These are phyloP conservation scores for Umbelopsis isabellina DNA, from an alignment of 192 early-diverging fungal species.

Conservation along the genomic window DNA sequence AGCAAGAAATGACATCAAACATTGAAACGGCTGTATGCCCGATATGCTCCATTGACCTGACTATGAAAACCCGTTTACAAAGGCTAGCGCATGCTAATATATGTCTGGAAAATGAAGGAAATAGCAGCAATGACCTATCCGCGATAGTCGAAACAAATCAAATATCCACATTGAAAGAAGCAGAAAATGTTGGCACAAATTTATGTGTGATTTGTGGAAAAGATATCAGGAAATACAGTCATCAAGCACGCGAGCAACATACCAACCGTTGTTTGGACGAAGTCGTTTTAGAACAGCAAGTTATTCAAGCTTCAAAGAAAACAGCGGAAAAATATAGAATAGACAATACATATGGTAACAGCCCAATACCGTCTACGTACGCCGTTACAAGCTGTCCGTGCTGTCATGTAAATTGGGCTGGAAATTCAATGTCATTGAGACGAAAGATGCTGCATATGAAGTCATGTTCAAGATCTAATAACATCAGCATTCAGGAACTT, in stretches of 20 bases:
- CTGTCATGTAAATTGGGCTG: not conserved
- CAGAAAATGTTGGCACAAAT: not conserved
- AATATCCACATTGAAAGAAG: not conserved
- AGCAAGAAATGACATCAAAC: not conserved
- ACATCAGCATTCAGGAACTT: constrained; percentile 5
- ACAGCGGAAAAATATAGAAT: constrained; percentile 1
- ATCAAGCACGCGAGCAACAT: constrained; percentile 12
- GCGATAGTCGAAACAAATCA: not conserved
- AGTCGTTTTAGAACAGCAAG: constrained; percentile 1
- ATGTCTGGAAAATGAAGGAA: not conserved
- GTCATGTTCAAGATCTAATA: not conserved
- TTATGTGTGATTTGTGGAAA: constrained; percentile 17
- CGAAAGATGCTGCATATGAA: constrained; percentile 11
- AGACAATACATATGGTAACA: not conserved
- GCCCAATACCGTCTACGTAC: not conserved
- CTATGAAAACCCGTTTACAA: not conserved
- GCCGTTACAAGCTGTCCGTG: not conserved
- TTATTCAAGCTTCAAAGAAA: not conserved
- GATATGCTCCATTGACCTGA: not conserved
- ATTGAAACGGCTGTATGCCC: not conserved
- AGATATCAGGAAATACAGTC: constrained; percentile 11
- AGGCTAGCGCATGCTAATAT: not conserved
- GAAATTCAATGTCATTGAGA: not conserved
- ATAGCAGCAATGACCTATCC: not conserved
- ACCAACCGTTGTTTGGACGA: constrained; percentile 26